Base-by-base conservation (phyloP, 768 basidiomycete genomes). In the Neoboletus magnificus region DNA sequence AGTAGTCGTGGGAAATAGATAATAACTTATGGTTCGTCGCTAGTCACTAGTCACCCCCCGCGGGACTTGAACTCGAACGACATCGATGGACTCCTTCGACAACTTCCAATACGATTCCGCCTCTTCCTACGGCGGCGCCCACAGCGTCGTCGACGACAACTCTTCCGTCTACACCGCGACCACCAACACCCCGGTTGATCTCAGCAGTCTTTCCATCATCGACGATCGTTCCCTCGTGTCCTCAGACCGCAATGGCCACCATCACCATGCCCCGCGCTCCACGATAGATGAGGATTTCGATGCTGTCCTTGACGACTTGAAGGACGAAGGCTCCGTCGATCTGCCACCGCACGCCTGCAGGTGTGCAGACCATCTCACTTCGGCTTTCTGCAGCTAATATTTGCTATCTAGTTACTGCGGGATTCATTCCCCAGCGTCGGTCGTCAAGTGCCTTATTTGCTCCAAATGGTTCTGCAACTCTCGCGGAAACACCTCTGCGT, bases 391-490 rank as follows among this genome's bases (percentile, higher is more conserved):
- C 22, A 45, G 27, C 36, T 57, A 27, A 52, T 50, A 50, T 63
- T 47, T 51, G 54, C 45, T 4, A 43, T 59, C 30, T 59, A 97
- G 96, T 69, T 99, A 99, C 66, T 99, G 97, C 65, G 97, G 97
- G 23, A 98, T 98, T 41, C 96, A 98, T 73, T 93, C 92, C 45
- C 95, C 97, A 7, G 90, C 95, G 7, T 94, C 92, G 35, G 97
- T 99, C 25, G 97, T 98, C 58, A 97, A 96, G 73, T 96, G 93
- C 63, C 80, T 94, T 47, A 68, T 95, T 47, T 96, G 93, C 67
- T 82, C 86, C 20, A 95, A 95, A 70, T 96, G 93, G 93, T 99
- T 99, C 72, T 99, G 97, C 79, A 99, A 99, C 71, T 96, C 96
- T 12, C 85, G 97, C 32, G 95, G 95, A 54, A 97, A 97, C 66